Conservation (phyloP, 2,329 filamentous ascomycete genomes). For the Phaeoacremonium minimum region DNA sequence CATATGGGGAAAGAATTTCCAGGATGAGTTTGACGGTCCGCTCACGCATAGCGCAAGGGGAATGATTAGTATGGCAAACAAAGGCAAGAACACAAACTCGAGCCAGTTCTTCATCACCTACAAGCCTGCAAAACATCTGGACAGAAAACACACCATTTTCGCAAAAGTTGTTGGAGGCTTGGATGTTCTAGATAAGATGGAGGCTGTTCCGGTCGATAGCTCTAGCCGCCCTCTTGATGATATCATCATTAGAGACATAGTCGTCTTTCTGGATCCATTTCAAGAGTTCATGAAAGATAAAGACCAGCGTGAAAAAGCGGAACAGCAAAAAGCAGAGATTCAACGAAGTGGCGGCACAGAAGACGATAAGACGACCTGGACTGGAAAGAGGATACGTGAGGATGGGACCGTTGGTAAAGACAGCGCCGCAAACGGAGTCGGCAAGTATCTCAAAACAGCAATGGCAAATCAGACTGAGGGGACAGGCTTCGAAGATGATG, state of each 20-base stretch:
- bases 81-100: slow-evolving; percentile 96
- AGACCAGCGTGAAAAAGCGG: slow-evolving; percentile 55
- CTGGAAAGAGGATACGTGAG: slow-evolving; percentile 78
- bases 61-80: slow-evolving; percentile 92
- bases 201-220: slow-evolving; percentile 71
- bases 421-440: slow-evolving; percentile 46
- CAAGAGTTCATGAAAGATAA: slow-evolving; percentile 84
- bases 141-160: slow-evolving; percentile 97
- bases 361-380: slow-evolving; percentile 92
- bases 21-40: slow-evolving; percentile 89
- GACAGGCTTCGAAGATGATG: slow-evolving; percentile 29
- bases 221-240: slow-evolving; percentile 71
- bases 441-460: slow-evolving; percentile 76
- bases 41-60: slow-evolving; percentile 78
- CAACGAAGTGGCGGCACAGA: slow-evolving; percentile 67
- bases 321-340: slow-evolving; percentile 57
- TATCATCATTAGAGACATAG: slow-evolving; percentile 76
- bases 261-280: slow-evolving; percentile 90
- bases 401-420: slow-evolving; percentile 53
- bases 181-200: slow-evolving; percentile 69
- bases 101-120: slow-evolving; percentile 95
- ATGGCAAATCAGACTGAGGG: slow-evolving; percentile 21
- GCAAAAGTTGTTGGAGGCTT: slow-evolving; percentile 76
- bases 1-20: slow-evolving; percentile 91
- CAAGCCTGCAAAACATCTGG: slow-evolving; percentile 76